phyloP scores from a whole-genome alignment of 2,329 filamentous ascomycete species.

The Coleophoma cylindrospora region DNA sequence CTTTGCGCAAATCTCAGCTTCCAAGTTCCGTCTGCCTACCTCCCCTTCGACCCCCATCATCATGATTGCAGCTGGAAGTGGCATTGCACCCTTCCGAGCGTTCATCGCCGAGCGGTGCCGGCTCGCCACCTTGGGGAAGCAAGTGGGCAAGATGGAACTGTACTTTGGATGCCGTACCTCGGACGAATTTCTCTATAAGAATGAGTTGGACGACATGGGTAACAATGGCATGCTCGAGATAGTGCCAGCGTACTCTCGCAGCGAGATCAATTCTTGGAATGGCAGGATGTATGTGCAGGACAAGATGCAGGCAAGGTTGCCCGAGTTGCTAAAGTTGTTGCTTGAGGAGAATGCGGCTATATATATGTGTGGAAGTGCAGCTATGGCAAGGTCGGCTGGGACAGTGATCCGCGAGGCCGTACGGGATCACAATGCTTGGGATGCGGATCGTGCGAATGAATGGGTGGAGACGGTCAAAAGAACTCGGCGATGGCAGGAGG shows the following conservation, averaged over 20 bases:
- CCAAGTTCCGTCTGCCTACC: slow-evolving; percentile 40
- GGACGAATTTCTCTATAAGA: slow-evolving; percentile 33
- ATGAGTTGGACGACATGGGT: slow-evolving; percentile 26
- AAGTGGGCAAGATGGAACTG: slow-evolving; percentile 38
- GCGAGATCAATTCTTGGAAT: background rate
- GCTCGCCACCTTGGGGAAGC: slow-evolving; percentile 34
- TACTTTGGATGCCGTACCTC: slow-evolving; percentile 42
- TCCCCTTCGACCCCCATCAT: slow-evolving; percentile 39
- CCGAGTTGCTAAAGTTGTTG: slow-evolving; percentile 16
- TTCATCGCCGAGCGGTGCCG: slow-evolving; percentile 39
- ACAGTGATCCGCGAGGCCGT: slow-evolving; percentile 25
- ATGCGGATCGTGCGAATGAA: slow-evolving; percentile 31
- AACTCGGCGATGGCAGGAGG: slow-evolving; percentile 46
- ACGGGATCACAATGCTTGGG: background rate
- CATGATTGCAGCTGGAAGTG: slow-evolving; percentile 44
- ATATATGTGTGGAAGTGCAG: slow-evolving; percentile 36
- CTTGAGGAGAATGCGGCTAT: slow-evolving; percentile 30
- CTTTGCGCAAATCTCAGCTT: slow-evolving; percentile 34
- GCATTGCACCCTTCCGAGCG: slow-evolving; percentile 40
- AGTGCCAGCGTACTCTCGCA: slow-evolving; percentile 28
- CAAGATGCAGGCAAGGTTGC: slow-evolving; percentile 26
- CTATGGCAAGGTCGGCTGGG: slow-evolving; percentile 38
- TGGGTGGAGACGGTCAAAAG: slow-evolving; percentile 43
- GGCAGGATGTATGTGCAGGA: slow-evolving; percentile 33
- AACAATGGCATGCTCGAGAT: slow-evolving; percentile 15